Percentiles rank a stretch among this genome's conserved stretches.
Evolutionary conservation across 139 green algal species (phyloP).

Genomic region (Marvania coccoides): DNA sequence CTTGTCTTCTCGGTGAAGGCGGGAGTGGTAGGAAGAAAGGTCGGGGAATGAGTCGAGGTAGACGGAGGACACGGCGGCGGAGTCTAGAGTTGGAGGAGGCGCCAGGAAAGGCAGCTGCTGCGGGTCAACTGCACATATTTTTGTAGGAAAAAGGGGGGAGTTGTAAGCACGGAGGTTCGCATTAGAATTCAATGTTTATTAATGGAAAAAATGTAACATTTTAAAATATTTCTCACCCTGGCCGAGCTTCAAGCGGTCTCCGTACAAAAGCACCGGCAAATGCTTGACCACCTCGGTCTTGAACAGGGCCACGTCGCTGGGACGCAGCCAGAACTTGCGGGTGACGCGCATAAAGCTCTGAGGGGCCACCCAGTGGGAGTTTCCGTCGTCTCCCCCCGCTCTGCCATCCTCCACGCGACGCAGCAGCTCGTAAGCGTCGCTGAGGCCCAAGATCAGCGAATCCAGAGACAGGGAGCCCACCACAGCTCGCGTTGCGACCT

Average conservation of each 20-base stretch:
- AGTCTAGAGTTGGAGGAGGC: conserved; percentile 1
- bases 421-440: conserved; percentile 23
- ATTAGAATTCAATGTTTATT: no score
- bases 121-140: neutral
- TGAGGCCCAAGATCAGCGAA: conserved; percentile 27
- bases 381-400: neutral
- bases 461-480: conserved; percentile 18
- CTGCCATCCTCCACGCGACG: neutral
- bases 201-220: no score
- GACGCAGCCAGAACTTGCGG: conserved; percentile 75
- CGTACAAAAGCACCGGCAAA: conserved; percentile 76
- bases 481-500: no score
- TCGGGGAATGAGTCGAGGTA: conserved; percentile 60
- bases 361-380: conserved; percentile 39
- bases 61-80: conserved; percentile 32
- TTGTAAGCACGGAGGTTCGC: no score
- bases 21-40: conserved; percentile 56
- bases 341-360: conserved; percentile 52
- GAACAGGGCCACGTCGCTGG: conserved; percentile 46
- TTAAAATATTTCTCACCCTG: no score
- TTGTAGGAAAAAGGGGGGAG: no score
- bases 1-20: conserved; percentile 47
- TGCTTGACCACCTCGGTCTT: conserved; percentile 59
- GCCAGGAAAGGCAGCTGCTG: neutral
- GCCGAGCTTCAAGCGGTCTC: conserved; percentile 18